Base-by-base conservation (phyloP, 2,329 filamentous ascomycete species). In the Ambrosiella beaveri region DNA sequence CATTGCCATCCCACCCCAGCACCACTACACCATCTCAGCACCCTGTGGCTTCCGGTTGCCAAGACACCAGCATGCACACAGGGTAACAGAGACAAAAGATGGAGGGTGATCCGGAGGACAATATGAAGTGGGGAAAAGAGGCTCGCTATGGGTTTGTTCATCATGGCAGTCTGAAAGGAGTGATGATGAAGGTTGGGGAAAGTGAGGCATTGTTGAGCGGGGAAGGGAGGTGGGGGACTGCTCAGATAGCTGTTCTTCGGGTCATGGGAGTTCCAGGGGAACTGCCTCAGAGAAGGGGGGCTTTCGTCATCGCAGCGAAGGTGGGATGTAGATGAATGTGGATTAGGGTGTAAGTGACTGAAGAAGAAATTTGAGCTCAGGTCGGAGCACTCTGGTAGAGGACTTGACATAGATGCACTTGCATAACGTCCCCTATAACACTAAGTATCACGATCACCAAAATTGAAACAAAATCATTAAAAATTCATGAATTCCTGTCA, bases 241-340 rank as follows among this genome's bases (percentile, higher is more conserved):
- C 73, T 75, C 74, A 70, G 74, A 75, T 75, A 63, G 75, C 74
- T 73, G 74, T 75, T 76, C 74, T 75, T 70, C 58, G 61, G 47
- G 54, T n/a, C 51, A 15, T 53, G 5, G 51, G 44, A 13, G n/a
- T 17, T 8, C 17, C 13, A 53, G 37, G 35, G 7, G 49, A 17
- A 27, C 12, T 7, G 35, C 35, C 51, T 53, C 12, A 35, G 51
- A 53, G 39, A 12, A 6, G 8, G 35, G 52, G 9, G 37, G 38
- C 17, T 54, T n/a, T 54, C 52, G 15, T 54, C 52, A 54, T 15
- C n/a, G 52, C 38, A 54, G 52, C 15, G 49, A 27, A 35, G 27
- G 35, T 37, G 51, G 19, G 35, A 47, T n/a, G 9, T 13, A 15
- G 19, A 17, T 15, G 44, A 47, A 15, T 15, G 44, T 8, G 44